phyloP scores from a whole-genome alignment of 2,329 filamentous ascomycete genomes.

The Fusarium sp. region DNA sequence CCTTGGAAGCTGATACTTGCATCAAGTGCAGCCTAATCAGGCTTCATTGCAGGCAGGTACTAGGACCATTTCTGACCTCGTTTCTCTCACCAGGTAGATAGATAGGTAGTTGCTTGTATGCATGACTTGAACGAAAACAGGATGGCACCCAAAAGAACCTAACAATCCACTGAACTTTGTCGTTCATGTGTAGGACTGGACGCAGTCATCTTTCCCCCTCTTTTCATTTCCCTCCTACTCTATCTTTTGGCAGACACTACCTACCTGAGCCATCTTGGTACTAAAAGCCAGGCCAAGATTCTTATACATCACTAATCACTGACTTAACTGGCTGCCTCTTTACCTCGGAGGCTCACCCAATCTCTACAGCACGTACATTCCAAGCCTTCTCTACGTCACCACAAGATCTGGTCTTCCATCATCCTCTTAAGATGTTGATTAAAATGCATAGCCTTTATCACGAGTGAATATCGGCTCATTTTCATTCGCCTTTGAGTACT shows the following conservation, averaged over 20 bases:
- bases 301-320: neutral
- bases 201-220: neutral
- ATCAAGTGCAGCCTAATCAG: conserved; percentile 35
- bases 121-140: no score
- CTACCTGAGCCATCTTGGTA: conserved; percentile 1
- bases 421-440: neutral
- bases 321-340: neutral
- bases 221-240: neutral
- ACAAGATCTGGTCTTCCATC: neutral
- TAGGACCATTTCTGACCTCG: neutral
- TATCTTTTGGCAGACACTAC: neutral
- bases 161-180: no score
- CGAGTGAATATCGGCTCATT: neutral
- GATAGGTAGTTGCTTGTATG: no score
- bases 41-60: conserved; percentile 35
- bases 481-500: neutral
- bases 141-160: no score
- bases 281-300: conserved; percentile 1
- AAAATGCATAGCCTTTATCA: neutral
- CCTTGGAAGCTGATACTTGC: conserved; percentile 27
- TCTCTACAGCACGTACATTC: conserved; percentile 1
- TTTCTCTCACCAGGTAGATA: no score
- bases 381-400: neutral
- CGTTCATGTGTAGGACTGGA: no score
- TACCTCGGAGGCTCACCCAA: conserved; percentile 10